Base-by-base conservation (phyloP, 2,329 filamentous ascomycete species). In the Grosmannia huntii region DNA sequence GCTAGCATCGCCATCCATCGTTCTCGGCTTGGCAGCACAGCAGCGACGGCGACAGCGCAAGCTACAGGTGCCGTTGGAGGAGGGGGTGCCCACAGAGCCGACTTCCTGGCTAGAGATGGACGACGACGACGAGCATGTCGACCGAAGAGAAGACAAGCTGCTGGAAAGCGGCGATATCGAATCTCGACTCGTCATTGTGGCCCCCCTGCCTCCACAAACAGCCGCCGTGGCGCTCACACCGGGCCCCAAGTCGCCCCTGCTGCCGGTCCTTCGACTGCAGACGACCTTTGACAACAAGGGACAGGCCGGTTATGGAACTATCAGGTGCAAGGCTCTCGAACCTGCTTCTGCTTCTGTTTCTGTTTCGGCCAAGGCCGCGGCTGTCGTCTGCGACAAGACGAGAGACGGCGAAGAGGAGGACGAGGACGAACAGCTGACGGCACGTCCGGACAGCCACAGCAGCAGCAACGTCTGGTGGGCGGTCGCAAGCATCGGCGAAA, bases 401-500 rank as follows among this genome's bases (percentile, higher is more conserved):
- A 4, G 41, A 12, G 51, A 36, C n/a, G 19, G 19, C 10, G 33
- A 38, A 5, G 51, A n/a, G 21, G 66, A 65, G 1, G 63, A 69
- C 2, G 68, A 68, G 0, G 68, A 71, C 4, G 67, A 65, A 4
- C 69, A 72, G 50, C 66, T 69, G 31, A 76, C 74, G 7, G 71
- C 72, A 7, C 68, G 69, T 11, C 70, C 72, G 36, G 61, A 66
- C 46, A 68, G 71, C 64, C 67, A 61, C 60, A 53, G 62, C 12
- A 12, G 52, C 5, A 21, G n/a, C 52, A 21, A 21, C 52, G 33
- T 23, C 31, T 41, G 31, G 52, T 38, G 44, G 54, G 14, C 25
- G 11, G 19, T n/a, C 5, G n/a, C 46, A 5, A 56, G 55, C 48
- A 79, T 80, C 60, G 75, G 76, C 60, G 71, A 75, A 64, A 65